Conservation (phyloP, 768 basidiomycete genomes). For the Cytidiella melzeri region DNA sequence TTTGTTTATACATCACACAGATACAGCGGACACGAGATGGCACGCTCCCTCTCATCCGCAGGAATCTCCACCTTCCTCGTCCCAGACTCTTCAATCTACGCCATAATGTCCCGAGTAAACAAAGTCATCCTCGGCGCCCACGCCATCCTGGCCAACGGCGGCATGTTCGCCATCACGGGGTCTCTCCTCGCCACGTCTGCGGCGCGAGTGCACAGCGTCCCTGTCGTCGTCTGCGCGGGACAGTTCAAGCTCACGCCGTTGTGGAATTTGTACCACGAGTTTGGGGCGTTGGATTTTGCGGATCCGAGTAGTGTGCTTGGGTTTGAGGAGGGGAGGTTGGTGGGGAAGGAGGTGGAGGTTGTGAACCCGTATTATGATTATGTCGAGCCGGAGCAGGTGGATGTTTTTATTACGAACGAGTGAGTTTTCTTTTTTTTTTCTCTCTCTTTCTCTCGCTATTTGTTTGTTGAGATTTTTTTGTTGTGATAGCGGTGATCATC, state of each 20-base stretch:
- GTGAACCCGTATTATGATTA: constrained; percentile 97
- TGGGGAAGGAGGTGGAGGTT: constrained; percentile 80
- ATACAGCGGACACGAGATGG: constrained; percentile 82
- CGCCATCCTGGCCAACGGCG: constrained; percentile 94
- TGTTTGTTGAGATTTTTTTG: constrained; percentile 7
- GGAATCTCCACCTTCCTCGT: constrained; percentile 95
- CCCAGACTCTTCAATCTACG: constrained; percentile 93
- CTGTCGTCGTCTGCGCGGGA: constrained; percentile 89
- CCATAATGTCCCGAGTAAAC: constrained; percentile 94
- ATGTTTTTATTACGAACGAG: constrained; percentile 97
- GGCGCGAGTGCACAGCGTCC: constrained; percentile 84
- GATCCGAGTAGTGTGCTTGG: constrained; percentile 60
- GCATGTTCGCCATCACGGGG: constrained; percentile 87
- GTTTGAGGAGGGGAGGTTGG: constrained; percentile 71
- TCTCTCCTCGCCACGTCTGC: constrained; percentile 82
- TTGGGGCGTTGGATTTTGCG: constrained; percentile 78
- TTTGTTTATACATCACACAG: constrained; percentile 31
- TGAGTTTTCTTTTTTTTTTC: constrained; percentile 41
- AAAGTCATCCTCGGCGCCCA: constrained; percentile 95
- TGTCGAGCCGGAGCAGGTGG: constrained; percentile 85
- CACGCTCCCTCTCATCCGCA: constrained; percentile 67
- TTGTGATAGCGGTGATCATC: constrained; percentile 79
- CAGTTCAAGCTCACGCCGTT: constrained; percentile 94
- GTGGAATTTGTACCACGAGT: constrained; percentile 85
- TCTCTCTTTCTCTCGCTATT: no score